phyloP scores from a whole-genome alignment of 345 rosid species.

The Corymbia maculata region DNA sequence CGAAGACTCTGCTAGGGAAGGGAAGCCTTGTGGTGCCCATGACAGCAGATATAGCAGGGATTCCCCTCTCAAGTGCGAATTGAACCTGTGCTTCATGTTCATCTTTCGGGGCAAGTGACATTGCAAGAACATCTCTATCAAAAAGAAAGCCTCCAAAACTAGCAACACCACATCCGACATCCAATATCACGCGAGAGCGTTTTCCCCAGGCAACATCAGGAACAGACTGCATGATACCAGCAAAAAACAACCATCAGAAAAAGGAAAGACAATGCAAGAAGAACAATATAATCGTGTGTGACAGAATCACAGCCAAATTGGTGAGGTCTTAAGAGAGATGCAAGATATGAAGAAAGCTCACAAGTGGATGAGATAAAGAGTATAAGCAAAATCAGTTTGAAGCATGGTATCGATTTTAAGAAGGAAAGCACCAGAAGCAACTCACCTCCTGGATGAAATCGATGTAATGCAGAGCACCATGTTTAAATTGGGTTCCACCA shows the following conservation, averaged over 20 bases:
- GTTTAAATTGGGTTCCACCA: slow-evolving; percentile 95
- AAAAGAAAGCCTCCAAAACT: slow-evolving; percentile 96
- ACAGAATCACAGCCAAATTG: neutral
- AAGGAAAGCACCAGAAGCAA: neutral
- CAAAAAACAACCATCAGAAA: neutral
- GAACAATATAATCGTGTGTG: neutral
- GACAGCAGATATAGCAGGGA: slow-evolving; percentile 94
- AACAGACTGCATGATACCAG: slow-evolving; percentile 46
- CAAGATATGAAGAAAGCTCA: neutral
- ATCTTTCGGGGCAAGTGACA: slow-evolving; percentile 99
- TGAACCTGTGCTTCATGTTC: slow-evolving; percentile 99
- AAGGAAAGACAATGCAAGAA: neutral
- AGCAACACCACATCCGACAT: slow-evolving; percentile 99
- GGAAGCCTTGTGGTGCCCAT: slow-evolving; percentile 98
- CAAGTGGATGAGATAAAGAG: neutral
- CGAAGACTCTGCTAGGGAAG: slow-evolving; percentile 85
- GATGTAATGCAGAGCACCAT: slow-evolving; percentile 88
- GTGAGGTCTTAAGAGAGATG: neutral
- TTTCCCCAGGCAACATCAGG: slow-evolving; percentile 82
- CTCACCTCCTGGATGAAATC: slow-evolving; percentile 83
- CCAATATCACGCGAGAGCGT: slow-evolving; percentile 71
- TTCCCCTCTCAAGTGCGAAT: slow-evolving; percentile 97
- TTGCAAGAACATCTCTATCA: slow-evolving; percentile 72
- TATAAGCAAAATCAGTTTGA: neutral
- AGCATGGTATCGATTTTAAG: neutral